Percentiles rank a stretch among this genome's conserved stretches.
Evolutionary conservation across 495 filamentous ascomycete species (phyloP).

Genomic region (Aspergillus nidulans): DNA sequence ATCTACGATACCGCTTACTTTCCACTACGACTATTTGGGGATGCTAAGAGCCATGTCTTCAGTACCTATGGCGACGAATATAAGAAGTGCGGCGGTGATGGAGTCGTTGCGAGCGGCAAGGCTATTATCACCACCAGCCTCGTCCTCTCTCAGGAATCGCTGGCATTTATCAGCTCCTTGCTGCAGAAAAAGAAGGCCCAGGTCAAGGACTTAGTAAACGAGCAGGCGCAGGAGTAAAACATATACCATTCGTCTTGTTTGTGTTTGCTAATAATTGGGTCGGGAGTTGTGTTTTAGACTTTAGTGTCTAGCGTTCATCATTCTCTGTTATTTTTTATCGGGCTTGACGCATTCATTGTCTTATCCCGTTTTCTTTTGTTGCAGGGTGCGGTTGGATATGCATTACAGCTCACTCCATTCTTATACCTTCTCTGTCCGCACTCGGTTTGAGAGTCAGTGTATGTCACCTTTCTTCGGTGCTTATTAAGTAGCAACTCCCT

Average conservation of each 20-base stretch:
- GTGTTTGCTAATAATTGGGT: conserved; percentile 11
- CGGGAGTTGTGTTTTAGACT: conserved; percentile 6
- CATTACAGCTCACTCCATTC: neutral
- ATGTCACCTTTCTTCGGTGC: neutral
- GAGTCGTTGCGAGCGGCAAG: conserved; percentile 63
- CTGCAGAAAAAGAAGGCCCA: conserved; percentile 59
- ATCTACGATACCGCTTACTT: conserved; percentile 60
- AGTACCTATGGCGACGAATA: conserved; percentile 69
- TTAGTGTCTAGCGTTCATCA: conserved; percentile 2
- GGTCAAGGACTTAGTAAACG: conserved; percentile 50
- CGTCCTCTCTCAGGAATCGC: conserved; percentile 62
- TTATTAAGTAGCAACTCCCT: neutral
- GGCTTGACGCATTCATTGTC: neutral
- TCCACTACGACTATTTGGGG: conserved; percentile 60
- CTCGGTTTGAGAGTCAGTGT: neutral
- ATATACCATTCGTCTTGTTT: conserved; percentile 12
- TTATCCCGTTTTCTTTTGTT: conserved; percentile 3
- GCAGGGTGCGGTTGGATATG: conserved; percentile 12
- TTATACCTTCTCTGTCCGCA: conserved; percentile 1
- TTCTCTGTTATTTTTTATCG: neutral
- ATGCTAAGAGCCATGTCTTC: conserved; percentile 72
- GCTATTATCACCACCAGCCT: conserved; percentile 71
- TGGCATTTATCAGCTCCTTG: conserved; percentile 53
- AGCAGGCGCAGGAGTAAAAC: conserved; percentile 43
- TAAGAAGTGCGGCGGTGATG: conserved; percentile 69